These are phyloP conservation scores for Sarcodon sp. DNA, from an alignment of 768 basidiomycete genomes.

Conservation along the genomic window DNA sequence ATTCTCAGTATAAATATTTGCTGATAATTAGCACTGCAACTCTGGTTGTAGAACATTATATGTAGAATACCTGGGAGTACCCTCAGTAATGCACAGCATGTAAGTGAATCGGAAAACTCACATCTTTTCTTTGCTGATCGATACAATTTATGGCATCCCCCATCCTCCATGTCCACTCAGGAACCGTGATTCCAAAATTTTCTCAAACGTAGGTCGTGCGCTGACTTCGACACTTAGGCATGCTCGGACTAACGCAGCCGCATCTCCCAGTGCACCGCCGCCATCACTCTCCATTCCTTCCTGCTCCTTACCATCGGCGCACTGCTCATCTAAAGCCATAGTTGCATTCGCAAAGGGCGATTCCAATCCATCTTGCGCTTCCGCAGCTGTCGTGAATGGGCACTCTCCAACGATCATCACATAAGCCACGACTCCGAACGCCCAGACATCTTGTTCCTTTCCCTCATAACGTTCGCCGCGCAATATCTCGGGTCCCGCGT, in stretches of 20 bases:
- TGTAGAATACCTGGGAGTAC: conserved; percentile 5
- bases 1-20: too few species aligned
- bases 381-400: conserved; percentile 81
- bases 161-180: conserved; percentile 70
- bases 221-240: conserved; percentile 74
- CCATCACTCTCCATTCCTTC: conserved; percentile 75
- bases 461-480: conserved; percentile 91
- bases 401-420: conserved; percentile 90
- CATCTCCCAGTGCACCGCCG: conserved; percentile 76
- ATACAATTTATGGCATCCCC: conserved; percentile 22
- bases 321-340: conserved; percentile 69
- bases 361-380: conserved; percentile 75
- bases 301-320: conserved; percentile 55
- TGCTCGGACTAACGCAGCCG: conserved; percentile 68
- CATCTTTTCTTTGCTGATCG: conserved; percentile 10
- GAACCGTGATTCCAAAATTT: conserved; percentile 70
- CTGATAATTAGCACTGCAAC: too few species aligned
- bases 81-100: background rate
- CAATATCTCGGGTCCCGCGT: conserved; percentile 93
- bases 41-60: background rate
- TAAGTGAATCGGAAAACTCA: conserved; percentile 19
- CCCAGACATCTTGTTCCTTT: conserved; percentile 98
- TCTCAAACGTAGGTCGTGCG: conserved; percentile 79
- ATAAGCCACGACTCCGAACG: conserved; percentile 92
- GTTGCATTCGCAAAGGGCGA: conserved; percentile 69